A percentile compares a stretch with the other conserved stretches of the same genome.
Conservation (phyloP, 805 yeast species). For the Metschnikowia reukaufii region DNA sequence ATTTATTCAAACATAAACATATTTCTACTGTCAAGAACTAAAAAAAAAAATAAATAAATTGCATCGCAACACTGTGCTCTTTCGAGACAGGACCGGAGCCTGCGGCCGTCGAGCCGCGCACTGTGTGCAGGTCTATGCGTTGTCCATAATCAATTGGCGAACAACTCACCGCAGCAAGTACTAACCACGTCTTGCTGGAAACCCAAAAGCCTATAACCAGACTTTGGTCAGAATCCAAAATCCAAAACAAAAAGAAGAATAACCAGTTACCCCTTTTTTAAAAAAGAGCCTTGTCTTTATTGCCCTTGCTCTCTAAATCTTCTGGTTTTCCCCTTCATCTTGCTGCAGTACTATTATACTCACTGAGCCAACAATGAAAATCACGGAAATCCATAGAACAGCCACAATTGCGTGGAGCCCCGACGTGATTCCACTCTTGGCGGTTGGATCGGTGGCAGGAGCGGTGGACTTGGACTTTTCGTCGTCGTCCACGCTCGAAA, state of each 20-base stretch:
- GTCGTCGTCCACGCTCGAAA: constrained; percentile 71
- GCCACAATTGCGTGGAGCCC: constrained; percentile 97
- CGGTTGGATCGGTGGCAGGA: constrained; percentile 94
- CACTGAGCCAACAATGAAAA: constrained; percentile 38
- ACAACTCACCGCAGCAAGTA: constrained; percentile 5
- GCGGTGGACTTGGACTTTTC: constrained; percentile 89
- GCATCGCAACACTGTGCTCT: too few relatives aligned
- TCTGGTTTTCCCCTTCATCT: not conserved
- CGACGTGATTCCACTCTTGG: constrained; percentile 69
- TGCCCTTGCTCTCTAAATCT: too few relatives aligned
- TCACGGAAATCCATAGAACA: constrained; percentile 78
- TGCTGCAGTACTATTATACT: not conserved
- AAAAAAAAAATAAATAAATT: too few relatives aligned
- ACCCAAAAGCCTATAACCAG: not conserved
- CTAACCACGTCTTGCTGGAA: constrained; percentile 1
- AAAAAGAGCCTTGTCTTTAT: not conserved
- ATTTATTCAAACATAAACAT: too few relatives aligned
- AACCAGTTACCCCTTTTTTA: too few relatives aligned
- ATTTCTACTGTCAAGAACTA: too few relatives aligned
- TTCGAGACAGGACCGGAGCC: too few relatives aligned
- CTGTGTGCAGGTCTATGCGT: constrained; percentile 8
- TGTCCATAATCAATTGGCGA: constrained; percentile 9
- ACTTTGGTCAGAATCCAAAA: too few relatives aligned
- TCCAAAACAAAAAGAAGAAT: not conserved
- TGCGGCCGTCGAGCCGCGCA: not conserved